Evolutionary conservation across 192 early-diverging fungal species (phyloP).

Genomic region (Coemansia asiatica): DNA sequence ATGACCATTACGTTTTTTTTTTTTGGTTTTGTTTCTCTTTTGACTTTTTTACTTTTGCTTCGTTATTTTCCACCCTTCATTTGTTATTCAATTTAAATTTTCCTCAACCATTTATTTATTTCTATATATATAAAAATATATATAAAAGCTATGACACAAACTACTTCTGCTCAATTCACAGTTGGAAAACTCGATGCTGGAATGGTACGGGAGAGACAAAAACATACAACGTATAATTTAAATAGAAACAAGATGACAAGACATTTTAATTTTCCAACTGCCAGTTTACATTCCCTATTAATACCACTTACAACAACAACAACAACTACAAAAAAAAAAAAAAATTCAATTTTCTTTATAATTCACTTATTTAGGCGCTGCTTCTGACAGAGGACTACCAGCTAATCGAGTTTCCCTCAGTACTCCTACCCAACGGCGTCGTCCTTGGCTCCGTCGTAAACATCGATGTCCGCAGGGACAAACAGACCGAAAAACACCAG

Average conservation of each 20-base stretch:
- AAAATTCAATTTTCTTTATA: neutral
- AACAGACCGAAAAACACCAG: constrained; percentile 78
- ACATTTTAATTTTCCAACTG: too few species aligned
- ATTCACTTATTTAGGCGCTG: constrained; percentile 59
- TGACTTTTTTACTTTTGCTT: neutral
- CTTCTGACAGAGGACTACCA: constrained; percentile 97
- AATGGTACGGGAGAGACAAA: constrained; percentile 59
- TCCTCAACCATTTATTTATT: too few species aligned
- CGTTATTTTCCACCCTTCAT: neutral
- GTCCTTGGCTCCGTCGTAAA: constrained; percentile 94
- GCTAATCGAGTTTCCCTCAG: constrained; percentile 96
- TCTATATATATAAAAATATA: too few species aligned
- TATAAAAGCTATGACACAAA: constrained; percentile 29
- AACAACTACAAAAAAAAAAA: neutral
- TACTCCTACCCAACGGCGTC: constrained; percentile 92
- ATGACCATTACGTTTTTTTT: too few species aligned
- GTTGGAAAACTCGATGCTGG: constrained; percentile 94
- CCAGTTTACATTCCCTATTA: too few species aligned
- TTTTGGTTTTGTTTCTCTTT: constrained; percentile 3
- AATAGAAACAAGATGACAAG: too few species aligned
- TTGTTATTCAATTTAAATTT: too few species aligned
- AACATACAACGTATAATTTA: too few species aligned
- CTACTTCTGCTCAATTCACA: constrained; percentile 65
- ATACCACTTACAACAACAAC: constrained; percentile 19
- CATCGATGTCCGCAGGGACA: constrained; percentile 90